Conservation (phyloP, 2,329 filamentous ascomycete species). For the Penicillium sp. region DNA sequence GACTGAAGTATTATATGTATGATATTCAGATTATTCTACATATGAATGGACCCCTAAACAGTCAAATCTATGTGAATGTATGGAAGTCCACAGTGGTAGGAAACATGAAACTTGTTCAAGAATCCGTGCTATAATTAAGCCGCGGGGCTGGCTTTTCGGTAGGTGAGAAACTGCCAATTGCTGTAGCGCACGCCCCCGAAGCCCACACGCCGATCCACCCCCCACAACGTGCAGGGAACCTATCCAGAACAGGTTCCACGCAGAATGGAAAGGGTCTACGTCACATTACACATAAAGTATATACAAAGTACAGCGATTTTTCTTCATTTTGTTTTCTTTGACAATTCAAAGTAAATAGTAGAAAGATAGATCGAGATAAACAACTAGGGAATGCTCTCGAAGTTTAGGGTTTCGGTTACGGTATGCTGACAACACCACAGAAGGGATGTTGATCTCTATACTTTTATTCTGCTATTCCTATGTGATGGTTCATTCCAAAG, state of each 20-base stretch:
- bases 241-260: conserved; percentile 10
- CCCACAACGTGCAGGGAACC: conserved; percentile 25
- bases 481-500: neutral
- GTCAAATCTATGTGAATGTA: no score
- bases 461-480: neutral
- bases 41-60: no score
- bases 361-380: neutral
- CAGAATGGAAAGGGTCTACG: neutral
- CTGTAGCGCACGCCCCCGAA: conserved; percentile 11
- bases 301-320: neutral
- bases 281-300: neutral
- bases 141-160: conserved; percentile 8
- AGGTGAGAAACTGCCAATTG: conserved; percentile 15
- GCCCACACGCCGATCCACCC: conserved; percentile 22
- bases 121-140: conserved; percentile 11
- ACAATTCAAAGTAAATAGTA: neutral
- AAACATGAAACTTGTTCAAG: neutral
- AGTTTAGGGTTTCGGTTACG: conserved; percentile 8
- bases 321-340: neutral
- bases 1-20: neutral
- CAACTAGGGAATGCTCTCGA: neutral
- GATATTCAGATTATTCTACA: neutral
- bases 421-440: conserved; percentile 2
- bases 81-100: no score
- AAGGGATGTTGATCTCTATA: neutral